Evolutionary conservation across 1,139 yeast species (phyloP).

Genomic region (Hyphopichia khmerensis): DNA sequence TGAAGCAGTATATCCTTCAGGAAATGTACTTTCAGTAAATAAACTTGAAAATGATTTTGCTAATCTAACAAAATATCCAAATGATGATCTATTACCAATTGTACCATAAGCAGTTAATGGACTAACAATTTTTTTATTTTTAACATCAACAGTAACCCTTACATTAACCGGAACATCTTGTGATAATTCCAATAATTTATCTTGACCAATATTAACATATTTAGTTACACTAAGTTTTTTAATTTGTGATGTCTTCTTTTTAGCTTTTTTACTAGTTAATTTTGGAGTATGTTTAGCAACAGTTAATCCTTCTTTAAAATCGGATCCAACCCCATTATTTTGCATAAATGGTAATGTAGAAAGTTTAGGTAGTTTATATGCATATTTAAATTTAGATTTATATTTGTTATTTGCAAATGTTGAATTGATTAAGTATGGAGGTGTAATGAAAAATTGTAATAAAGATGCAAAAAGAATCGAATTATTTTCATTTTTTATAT

Average conservation of each 20-base stretch:
- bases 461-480: constrained; percentile 64
- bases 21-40: constrained; percentile 67
- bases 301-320: constrained; percentile 68
- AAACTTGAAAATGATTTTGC: constrained; percentile 60
- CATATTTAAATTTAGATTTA: constrained; percentile 59
- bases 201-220: constrained; percentile 72
- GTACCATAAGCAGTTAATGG: constrained; percentile 71
- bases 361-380: constrained; percentile 68
- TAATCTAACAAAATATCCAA: constrained; percentile 76
- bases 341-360: constrained; percentile 74
- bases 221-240: constrained; percentile 62
- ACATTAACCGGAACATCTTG: constrained; percentile 75
- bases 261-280: constrained; percentile 26
- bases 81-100: constrained; percentile 57
- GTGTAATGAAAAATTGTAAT: constrained; percentile 81
- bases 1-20: constrained; percentile 71
- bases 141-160: constrained; percentile 75
- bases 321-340: constrained; percentile 35
- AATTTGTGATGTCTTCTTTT: constrained; percentile 37
- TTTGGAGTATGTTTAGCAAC: constrained; percentile 53
- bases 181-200: constrained; percentile 53
- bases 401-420: constrained; percentile 44
- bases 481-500: constrained; percentile 21
- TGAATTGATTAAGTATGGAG: constrained; percentile 71
- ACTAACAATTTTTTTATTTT: constrained; percentile 62